Conservation (phyloP, 2,329 filamentous ascomycete genomes). For the Colletotrichum destructivum region DNA sequence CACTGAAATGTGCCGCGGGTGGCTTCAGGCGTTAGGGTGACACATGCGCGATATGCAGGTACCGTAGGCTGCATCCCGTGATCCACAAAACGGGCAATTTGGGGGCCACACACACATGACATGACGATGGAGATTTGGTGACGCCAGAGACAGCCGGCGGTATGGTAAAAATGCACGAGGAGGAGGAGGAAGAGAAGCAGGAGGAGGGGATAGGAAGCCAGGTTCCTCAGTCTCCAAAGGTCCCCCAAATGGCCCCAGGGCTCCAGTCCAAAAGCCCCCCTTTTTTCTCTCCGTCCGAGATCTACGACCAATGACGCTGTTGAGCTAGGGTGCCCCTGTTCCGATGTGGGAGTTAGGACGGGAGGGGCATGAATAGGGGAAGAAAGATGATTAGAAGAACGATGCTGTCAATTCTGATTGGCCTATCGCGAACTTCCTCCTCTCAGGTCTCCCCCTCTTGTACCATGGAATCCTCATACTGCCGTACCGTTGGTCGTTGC, state of each 20-base stretch:
- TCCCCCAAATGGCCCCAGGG: not conserved
- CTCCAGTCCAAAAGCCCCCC: not conserved
- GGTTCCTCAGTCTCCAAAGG: not conserved
- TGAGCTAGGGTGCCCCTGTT: not conserved
- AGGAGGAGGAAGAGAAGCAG: not conserved
- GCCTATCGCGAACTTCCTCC: not conserved
- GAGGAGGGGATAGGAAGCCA: not conserved
- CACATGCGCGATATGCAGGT: slow-evolving; percentile 39
- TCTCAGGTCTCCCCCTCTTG: not conserved
- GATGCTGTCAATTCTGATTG: not conserved
- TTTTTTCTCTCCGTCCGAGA: slow-evolving; percentile 18
- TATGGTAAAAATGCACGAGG: not conserved
- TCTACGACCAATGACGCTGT: slow-evolving; percentile 32
- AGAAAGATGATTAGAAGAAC: not conserved
- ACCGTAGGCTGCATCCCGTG: slow-evolving; percentile 24
- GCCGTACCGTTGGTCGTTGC: slow-evolving; percentile 10
- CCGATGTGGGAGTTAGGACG: slow-evolving; percentile 3
- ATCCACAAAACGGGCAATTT: not conserved
- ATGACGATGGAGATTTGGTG: not conserved
- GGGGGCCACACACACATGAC: not conserved
- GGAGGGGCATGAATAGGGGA: not conserved
- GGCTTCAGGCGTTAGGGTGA: slow-evolving; percentile 35
- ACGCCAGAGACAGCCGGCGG: not conserved
- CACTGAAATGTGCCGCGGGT: slow-evolving; percentile 32
- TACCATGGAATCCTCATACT: not conserved